A percentile compares a stretch with the other conserved stretches of the same genome.
phyloP scores from a whole-genome alignment of 2,329 filamentous ascomycete species.

The Phoma sp. region DNA sequence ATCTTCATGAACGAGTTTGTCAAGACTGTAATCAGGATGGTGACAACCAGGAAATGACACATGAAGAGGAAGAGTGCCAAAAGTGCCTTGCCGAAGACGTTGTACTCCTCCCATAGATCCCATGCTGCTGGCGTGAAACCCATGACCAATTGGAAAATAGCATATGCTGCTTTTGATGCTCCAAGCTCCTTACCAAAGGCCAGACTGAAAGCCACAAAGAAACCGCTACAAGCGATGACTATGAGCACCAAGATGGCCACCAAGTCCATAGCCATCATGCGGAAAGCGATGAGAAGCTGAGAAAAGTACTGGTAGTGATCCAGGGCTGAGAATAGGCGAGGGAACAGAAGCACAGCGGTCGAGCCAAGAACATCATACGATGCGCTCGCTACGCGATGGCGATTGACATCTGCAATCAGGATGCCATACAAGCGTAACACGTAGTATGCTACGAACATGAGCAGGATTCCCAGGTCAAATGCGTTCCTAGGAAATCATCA shows the following conservation, averaged over 20 bases:
- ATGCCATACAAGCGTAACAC: constrained; percentile 87
- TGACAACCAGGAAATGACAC: constrained; percentile 92
- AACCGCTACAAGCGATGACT: constrained; percentile 87
- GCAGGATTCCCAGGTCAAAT: constrained; percentile 87
- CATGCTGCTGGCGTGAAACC: constrained; percentile 95
- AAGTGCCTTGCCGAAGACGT: constrained; percentile 75
- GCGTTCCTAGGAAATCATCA: constrained; percentile 74
- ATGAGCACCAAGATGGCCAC: constrained; percentile 84
- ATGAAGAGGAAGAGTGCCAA: constrained; percentile 87
- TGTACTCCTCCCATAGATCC: constrained; percentile 85
- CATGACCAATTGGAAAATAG: constrained; percentile 92
- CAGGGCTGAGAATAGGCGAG: constrained; percentile 87
- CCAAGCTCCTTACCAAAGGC: constrained; percentile 74
- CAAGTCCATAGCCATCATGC: constrained; percentile 90
- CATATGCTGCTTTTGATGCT: constrained; percentile 79
- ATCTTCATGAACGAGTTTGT: constrained; percentile 97
- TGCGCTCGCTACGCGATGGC: constrained; percentile 75
- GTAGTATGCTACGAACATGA: constrained; percentile 87
- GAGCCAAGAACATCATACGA: constrained; percentile 94
- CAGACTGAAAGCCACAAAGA: constrained; percentile 92
- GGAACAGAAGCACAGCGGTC: constrained; percentile 87
- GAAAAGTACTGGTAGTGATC: constrained; percentile 98
- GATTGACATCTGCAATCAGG: constrained; percentile 73
- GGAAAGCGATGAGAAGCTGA: constrained; percentile 89
- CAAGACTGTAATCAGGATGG: constrained; percentile 92